Conservation (phyloP, 2,329 filamentous ascomycete species). For the Paraphaeosphaeria sporulosa region DNA sequence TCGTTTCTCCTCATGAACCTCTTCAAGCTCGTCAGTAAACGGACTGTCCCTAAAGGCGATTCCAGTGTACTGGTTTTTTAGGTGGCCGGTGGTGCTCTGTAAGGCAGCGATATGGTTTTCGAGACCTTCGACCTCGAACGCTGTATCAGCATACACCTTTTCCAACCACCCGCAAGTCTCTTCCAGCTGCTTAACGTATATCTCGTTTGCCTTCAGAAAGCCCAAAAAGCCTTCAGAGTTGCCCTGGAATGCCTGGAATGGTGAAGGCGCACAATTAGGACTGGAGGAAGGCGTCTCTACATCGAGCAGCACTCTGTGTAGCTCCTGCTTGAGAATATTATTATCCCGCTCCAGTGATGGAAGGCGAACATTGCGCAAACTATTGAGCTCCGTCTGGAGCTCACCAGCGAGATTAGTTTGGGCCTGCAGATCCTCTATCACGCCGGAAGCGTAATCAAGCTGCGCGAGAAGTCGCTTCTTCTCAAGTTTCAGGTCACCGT, state of each 20-base stretch:
- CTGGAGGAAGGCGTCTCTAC: background rate
- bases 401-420: background rate
- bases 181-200: background rate
- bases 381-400: slow-evolving; percentile 4
- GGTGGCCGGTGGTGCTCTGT: no score
- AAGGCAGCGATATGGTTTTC: background rate
- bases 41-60: background rate
- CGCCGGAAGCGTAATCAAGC: background rate
- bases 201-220: background rate
- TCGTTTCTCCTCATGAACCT: background rate
- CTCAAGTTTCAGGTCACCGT: background rate
- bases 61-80: background rate
- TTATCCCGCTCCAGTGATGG: background rate
- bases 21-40: background rate
- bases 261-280: background rate
- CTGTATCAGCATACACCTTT: background rate
- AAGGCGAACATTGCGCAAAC: background rate
- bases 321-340: background rate
- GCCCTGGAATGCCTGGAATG: background rate
- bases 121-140: background rate
- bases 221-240: background rate
- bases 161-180: background rate
- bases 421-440: background rate
- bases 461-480: background rate
- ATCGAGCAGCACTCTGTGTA: background rate